Evolutionary conservation across 805 yeast species (phyloP).

Genomic region (Zygosaccharomyces bailii): DNA sequence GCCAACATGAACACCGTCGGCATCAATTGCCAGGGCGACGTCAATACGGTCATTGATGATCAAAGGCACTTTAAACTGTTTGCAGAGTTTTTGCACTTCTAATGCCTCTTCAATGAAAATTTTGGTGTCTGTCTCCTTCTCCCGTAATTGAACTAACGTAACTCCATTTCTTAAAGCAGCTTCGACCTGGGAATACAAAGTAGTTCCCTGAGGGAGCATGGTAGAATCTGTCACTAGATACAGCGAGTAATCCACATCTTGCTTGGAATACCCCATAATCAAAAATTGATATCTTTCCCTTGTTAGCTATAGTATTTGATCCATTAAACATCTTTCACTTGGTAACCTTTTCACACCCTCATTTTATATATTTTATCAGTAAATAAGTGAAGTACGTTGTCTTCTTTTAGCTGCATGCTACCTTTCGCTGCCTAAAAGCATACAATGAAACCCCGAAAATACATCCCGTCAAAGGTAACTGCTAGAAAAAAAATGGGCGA

Average conservation of each 20-base stretch:
- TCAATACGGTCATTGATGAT: constrained; percentile 85
- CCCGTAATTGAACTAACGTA: constrained; percentile 79
- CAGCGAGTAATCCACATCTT: constrained; percentile 45
- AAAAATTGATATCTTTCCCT: too few species aligned
- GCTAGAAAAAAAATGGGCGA: neutral
- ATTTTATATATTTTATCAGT: neutral
- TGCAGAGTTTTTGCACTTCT: constrained; percentile 59
- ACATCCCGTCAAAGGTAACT: neutral
- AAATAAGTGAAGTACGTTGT: neutral
- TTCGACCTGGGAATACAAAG: constrained; percentile 59
- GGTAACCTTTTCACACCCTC: neutral
- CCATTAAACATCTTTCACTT: too few species aligned
- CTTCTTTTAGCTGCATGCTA: constrained; percentile 5
- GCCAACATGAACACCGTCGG: constrained; percentile 91
- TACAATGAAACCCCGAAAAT: constrained; percentile 2
- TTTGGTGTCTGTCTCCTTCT: constrained; percentile 65
- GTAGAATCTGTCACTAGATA: constrained; percentile 80
- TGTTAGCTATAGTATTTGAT: too few species aligned
- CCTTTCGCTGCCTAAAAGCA: constrained; percentile 3
- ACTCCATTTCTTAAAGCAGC: constrained; percentile 67
- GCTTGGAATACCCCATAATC: constrained; percentile 22
- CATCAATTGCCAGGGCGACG: constrained; percentile 83
- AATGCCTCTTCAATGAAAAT: constrained; percentile 62
- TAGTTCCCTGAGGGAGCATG: constrained; percentile 59
- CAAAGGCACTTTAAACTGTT: constrained; percentile 60